Evolutionary conservation across 208 protist species (phyloP).

Genomic region (Leishmania tarentolae): DNA sequence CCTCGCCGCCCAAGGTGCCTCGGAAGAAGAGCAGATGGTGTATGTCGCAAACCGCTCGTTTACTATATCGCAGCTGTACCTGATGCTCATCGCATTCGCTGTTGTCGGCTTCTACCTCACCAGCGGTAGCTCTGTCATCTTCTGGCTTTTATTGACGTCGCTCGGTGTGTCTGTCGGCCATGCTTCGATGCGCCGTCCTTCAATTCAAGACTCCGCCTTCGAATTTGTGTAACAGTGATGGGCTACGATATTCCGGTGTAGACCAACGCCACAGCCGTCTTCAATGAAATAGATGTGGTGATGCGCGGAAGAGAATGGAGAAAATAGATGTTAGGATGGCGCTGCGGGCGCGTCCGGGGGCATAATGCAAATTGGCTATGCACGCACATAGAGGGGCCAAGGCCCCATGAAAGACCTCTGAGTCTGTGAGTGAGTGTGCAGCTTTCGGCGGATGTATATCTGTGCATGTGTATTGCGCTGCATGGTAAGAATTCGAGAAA

Average conservation of each 20-base stretch:
- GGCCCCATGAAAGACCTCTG: neutral
- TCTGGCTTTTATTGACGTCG: conserved; percentile 80
- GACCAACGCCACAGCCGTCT: neutral
- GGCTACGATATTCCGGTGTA: neutral
- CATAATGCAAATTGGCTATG: neutral
- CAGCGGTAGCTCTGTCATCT: conserved; percentile 80
- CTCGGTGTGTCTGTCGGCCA: conserved; percentile 61
- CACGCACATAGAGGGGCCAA: neutral
- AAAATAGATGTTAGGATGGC: neutral
- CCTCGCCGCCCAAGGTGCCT: conserved; percentile 20
- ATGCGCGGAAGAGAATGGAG: neutral
- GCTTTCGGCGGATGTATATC: neutral
- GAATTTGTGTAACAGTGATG: conserved; percentile 43
- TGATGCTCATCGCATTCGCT: conserved; percentile 56
- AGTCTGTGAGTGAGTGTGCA: neutral
- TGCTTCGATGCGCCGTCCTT: conserved; percentile 58
- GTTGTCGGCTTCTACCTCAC: conserved; percentile 79
- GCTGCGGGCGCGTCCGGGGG: neutral
- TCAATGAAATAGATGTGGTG: neutral
- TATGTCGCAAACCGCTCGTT: conserved; percentile 30
- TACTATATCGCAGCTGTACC: conserved; percentile 66
- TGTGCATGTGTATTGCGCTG: neutral
- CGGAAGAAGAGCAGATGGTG: conserved; percentile 41
- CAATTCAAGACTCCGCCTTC: conserved; percentile 55
- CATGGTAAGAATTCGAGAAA: neutral